These are phyloP conservation scores for Leishmania aethiopica DNA, from an alignment of 208 protist genomes.

Conservation along the genomic window DNA sequence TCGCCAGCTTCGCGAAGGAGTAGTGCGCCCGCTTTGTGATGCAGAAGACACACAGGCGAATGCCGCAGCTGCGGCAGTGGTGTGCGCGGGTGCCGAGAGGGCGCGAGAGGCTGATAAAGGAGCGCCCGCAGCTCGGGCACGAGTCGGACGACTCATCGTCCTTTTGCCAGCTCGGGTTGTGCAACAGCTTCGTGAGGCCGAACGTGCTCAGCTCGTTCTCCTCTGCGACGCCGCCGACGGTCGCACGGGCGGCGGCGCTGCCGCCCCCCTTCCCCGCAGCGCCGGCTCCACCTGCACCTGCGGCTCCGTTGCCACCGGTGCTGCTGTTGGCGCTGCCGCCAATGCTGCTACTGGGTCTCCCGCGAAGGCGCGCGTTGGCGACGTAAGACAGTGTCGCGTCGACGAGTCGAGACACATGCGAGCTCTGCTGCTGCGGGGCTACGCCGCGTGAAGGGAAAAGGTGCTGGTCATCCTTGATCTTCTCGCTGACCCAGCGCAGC, in stretches of 20 bases:
- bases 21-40: constrained; percentile 54
- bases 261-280: neutral
- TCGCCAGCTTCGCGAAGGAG: constrained; percentile 73
- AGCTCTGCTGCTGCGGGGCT: constrained; percentile 19
- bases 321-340: neutral
- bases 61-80: constrained; percentile 76
- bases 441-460: constrained; percentile 43
- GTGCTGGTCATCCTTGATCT: constrained; percentile 60
- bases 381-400: constrained; percentile 34
- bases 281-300: neutral
- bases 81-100: constrained; percentile 42
- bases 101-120: constrained; percentile 38
- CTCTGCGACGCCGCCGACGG: neutral
- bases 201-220: constrained; percentile 51
- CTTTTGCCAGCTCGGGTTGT: constrained; percentile 60
- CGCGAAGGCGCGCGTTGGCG: constrained; percentile 26
- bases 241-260: neutral
- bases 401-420: constrained; percentile 20
- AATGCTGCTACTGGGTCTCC: constrained; percentile 7
- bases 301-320: neutral
- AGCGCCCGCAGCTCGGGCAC: constrained; percentile 46
- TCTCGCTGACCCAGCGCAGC: constrained; percentile 42
- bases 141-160: constrained; percentile 46
- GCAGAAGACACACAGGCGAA: constrained; percentile 61
- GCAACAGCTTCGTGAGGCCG: constrained; percentile 42